A percentile compares a stretch with the other conserved stretches of the same genome.
Evolutionary conservation across 2,329 filamentous ascomycete species (phyloP).

Genomic region (Diplodia corticola): DNA sequence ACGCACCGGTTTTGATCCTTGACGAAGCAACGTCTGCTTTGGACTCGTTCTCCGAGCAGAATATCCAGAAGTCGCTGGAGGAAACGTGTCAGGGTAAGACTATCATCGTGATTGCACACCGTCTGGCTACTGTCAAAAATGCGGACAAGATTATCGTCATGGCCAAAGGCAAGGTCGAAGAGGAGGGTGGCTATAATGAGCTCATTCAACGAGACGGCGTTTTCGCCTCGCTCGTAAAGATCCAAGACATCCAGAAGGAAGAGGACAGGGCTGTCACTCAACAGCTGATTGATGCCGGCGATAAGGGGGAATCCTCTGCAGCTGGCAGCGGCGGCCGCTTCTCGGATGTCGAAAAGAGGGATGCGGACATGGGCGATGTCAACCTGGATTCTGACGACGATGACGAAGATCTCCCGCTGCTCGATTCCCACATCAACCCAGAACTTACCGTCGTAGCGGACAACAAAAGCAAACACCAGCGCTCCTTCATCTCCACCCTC

Average conservation of each 20-base stretch:
- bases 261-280: background rate
- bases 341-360: background rate
- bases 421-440: background rate
- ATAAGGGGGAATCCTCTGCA: constrained; percentile 1
- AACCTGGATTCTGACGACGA: background rate
- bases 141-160: constrained; percentile 46
- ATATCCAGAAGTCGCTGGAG: constrained; percentile 70
- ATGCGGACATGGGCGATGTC: background rate
- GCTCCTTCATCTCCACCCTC: constrained; percentile 4
- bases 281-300: background rate
- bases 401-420: constrained; percentile 8
- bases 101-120: constrained; percentile 45
- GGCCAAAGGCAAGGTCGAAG: constrained; percentile 40
- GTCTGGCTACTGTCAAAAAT: constrained; percentile 41
- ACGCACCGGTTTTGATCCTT: constrained; percentile 73
- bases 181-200: constrained; percentile 43
- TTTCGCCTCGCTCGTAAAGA: constrained; percentile 38
- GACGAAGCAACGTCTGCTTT: constrained; percentile 32
- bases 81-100: constrained; percentile 45
- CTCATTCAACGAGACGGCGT: constrained; percentile 40
- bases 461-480: background rate
- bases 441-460: background rate
- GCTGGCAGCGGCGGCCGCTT: background rate
- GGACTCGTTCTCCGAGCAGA: constrained; percentile 49
- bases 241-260: constrained; percentile 16